Evolutionary conservation across 148 eudicot species (phyloP).

Genomic region (Rheum nobile): DNA sequence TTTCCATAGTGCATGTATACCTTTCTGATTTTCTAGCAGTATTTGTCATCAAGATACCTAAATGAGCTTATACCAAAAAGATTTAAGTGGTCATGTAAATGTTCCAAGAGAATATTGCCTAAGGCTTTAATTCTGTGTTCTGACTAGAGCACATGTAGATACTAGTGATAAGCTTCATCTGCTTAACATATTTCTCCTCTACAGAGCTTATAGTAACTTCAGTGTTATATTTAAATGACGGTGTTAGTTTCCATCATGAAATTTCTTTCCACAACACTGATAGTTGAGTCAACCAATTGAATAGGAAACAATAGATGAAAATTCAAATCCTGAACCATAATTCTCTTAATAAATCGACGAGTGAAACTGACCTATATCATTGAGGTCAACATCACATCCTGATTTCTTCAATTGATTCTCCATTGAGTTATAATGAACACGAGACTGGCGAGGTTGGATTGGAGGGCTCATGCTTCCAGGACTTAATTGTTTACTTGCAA

Average conservation of each 20-base stretch:
- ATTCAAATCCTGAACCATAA: background rate
- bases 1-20: no score
- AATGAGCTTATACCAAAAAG: background rate
- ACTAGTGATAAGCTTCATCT: background rate
- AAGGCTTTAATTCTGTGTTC: background rate
- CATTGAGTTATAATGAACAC: constrained; percentile 30
- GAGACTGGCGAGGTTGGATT: constrained; percentile 34
- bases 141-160: background rate
- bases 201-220: background rate
- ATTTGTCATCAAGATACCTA: background rate
- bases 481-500: constrained; percentile 26
- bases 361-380: constrained; percentile 38
- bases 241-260: background rate
- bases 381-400: constrained; percentile 29
- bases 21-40: no score
- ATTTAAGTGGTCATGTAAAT: background rate
- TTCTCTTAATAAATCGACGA: background rate
- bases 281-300: background rate
- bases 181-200: background rate
- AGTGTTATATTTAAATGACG: background rate
- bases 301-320: background rate
- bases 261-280: background rate
- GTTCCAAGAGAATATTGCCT: background rate
- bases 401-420: constrained; percentile 33
- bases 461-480: constrained; percentile 32